A percentile compares a stretch with the other conserved stretches of the same genome.
Conservation (phyloP, 495 filamentous ascomycete genomes). For the Talaromyces wortmannii region DNA sequence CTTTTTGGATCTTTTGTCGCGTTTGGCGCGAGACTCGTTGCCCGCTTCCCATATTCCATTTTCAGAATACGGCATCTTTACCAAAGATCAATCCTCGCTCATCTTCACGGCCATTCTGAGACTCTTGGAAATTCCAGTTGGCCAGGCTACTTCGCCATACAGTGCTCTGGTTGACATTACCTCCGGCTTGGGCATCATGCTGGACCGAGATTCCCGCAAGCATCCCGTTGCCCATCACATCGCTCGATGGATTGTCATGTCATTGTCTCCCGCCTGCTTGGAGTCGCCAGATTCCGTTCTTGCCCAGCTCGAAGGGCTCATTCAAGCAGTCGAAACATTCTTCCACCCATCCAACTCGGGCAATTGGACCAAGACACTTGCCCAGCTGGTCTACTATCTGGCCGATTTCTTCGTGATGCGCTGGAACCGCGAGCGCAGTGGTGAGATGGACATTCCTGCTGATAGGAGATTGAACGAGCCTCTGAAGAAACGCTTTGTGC, state of each 20-base stretch:
- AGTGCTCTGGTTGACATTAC: slow-evolving; percentile 71
- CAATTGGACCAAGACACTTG: slow-evolving; percentile 80
- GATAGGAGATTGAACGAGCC: slow-evolving; percentile 73
- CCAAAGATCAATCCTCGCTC: slow-evolving; percentile 81
- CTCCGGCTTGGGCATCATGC: slow-evolving; percentile 72
- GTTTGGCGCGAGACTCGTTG: slow-evolving; percentile 77
- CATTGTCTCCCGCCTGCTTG: slow-evolving; percentile 79
- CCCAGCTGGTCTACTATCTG: slow-evolving; percentile 87
- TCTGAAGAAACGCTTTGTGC: slow-evolving; percentile 82
- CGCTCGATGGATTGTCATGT: slow-evolving; percentile 93
- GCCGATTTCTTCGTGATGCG: slow-evolving; percentile 96
- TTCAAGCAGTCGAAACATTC: slow-evolving; percentile 96
- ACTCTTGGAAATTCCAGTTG: slow-evolving; percentile 91
- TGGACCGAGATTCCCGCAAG: slow-evolving; percentile 89
- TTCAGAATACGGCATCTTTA: slow-evolving; percentile 83
- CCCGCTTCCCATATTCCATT: slow-evolving; percentile 70
- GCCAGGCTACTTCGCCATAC: slow-evolving; percentile 91
- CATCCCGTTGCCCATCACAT: slow-evolving; percentile 87
- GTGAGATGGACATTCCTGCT: slow-evolving; percentile 77
- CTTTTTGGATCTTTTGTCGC: slow-evolving; percentile 84
- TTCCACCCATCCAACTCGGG: slow-evolving; percentile 98
- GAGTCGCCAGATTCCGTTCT: slow-evolving; percentile 73
- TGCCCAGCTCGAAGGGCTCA: slow-evolving; percentile 81
- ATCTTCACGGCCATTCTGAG: slow-evolving; percentile 90
- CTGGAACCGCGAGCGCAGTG: slow-evolving; percentile 91